These are phyloP conservation scores for Colletotrichum salicis DNA, from an alignment of 2,329 filamentous ascomycete species.

Conservation along the genomic window DNA sequence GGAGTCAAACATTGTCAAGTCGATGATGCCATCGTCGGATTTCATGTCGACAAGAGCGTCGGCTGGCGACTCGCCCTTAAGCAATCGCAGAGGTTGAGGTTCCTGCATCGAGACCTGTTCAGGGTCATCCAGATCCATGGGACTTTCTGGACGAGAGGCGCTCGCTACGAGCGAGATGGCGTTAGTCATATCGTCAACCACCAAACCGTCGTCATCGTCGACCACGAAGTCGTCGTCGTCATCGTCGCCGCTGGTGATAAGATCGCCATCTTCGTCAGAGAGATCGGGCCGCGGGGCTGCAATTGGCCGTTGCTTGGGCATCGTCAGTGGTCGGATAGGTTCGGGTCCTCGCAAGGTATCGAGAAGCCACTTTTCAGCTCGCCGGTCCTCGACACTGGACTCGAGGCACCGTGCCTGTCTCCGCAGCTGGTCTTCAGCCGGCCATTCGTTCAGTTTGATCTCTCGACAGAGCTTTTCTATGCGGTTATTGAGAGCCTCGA, in stretches of 20 bases:
- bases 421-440: conserved; percentile 61
- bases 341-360: conserved; percentile 55
- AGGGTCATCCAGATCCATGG: conserved; percentile 23
- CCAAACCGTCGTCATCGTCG: conserved; percentile 59
- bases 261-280: conserved; percentile 57
- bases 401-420: conserved; percentile 70
- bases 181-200: conserved; percentile 50
- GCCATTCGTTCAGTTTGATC: conserved; percentile 65
- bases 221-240: conserved; percentile 42
- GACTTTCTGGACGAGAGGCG: background rate
- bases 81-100: background rate
- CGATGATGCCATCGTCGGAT: conserved; percentile 16
- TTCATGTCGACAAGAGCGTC: background rate
- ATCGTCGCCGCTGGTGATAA: conserved; percentile 61
- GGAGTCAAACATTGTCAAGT: conserved; percentile 29
- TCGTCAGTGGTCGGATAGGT: conserved; percentile 48
- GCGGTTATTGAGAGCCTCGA: conserved; percentile 58
- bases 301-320: conserved; percentile 43
- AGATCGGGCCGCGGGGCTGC: conserved; percentile 30
- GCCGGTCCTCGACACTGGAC: conserved; percentile 69
- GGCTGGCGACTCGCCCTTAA: background rate
- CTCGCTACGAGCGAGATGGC: background rate
- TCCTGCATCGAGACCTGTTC: background rate
- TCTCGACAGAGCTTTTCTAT: conserved; percentile 65
- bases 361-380: conserved; percentile 64